Percentiles rank a stretch among this genome's conserved stretches.
Conservation (phyloP, 768 basidiomycete genomes). For the Dacryopinax spathularia region DNA sequence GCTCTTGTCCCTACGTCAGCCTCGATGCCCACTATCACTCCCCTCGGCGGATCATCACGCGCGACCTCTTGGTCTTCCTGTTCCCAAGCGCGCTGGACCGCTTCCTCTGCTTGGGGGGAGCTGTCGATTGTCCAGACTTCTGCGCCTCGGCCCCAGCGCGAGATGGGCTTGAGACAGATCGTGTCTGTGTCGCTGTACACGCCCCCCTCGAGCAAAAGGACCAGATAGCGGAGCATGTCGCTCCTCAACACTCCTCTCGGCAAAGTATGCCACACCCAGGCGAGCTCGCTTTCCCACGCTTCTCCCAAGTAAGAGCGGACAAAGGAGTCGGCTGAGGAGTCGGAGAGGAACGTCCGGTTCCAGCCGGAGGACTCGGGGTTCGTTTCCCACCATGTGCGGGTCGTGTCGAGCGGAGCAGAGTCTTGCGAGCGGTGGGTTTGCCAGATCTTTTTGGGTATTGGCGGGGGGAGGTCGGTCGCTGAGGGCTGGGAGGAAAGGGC, state of each 20-base stretch:
- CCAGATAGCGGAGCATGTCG: constrained; percentile 11
- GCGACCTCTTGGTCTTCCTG: not conserved
- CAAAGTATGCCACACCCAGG: constrained; percentile 3
- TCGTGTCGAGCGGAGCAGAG: not conserved
- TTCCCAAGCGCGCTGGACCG: not conserved
- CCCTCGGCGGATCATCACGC: not conserved
- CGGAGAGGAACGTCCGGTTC: not conserved
- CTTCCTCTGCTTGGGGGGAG: not conserved
- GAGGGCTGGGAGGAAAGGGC: too few relatives aligned
- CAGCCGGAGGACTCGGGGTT: not conserved
- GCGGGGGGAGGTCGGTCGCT: not conserved
- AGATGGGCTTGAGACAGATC: constrained; percentile 20
- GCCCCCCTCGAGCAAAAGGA: constrained; percentile 9
- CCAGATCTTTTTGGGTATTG: constrained; percentile 1
- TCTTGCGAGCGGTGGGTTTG: not conserved
- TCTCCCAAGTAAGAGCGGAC: not conserved
- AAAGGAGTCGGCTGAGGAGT: not conserved
- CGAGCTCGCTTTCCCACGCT: not conserved
- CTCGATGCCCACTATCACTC: constrained; percentile 30
- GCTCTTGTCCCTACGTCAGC: constrained; percentile 26
- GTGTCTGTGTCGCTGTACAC: constrained; percentile 29
- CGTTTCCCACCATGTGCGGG: constrained; percentile 2
- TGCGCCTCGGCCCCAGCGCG: constrained; percentile 18
- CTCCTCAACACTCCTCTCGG: constrained; percentile 7
- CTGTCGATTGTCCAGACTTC: not conserved